A percentile compares a stretch with the other conserved stretches of the same genome.
Conservation (phyloP, 306 rosid species). For the Quercus aquifolioides region DNA sequence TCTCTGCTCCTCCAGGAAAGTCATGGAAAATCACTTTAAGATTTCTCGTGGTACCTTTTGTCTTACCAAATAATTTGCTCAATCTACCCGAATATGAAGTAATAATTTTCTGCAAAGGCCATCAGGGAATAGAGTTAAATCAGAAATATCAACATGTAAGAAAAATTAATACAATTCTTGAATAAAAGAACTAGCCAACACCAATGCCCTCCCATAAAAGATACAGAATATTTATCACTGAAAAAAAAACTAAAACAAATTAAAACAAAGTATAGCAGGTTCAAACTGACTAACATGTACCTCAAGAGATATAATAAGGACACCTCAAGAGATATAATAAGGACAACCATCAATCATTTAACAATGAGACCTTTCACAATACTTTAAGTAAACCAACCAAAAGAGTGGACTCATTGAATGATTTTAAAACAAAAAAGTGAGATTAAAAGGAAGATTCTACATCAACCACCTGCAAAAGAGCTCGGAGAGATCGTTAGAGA, state of each 20-base stretch:
- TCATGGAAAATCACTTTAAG: conserved; percentile 81
- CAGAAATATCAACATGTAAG: neutral
- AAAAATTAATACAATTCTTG: neutral
- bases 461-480: conserved; percentile 35
- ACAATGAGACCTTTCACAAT: neutral
- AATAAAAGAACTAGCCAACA: neutral
- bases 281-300: neutral
- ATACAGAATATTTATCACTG: neutral
- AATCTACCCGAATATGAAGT: conserved; percentile 64
- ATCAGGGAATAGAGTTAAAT: conserved; percentile 10
- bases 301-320: neutral
- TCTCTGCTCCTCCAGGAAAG: conserved; percentile 92
- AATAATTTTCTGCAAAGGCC: conserved; percentile 48
- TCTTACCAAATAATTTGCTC: conserved; percentile 66
- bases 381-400: conserved; percentile 27
- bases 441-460: conserved; percentile 31
- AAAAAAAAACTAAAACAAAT: conserved; percentile 4
- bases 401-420: conserved; percentile 34
- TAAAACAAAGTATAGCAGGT: neutral
- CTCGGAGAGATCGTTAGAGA: conserved; percentile 36
- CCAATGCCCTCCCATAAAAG: neutral
- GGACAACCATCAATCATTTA: conserved; percentile 5
- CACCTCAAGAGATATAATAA: neutral
- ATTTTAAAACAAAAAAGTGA: conserved; percentile 22
- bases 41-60: conserved; percentile 40